Conservation (phyloP, 108 stramenopile genomes). For the Cyclostephanos invisitatus region DNA sequence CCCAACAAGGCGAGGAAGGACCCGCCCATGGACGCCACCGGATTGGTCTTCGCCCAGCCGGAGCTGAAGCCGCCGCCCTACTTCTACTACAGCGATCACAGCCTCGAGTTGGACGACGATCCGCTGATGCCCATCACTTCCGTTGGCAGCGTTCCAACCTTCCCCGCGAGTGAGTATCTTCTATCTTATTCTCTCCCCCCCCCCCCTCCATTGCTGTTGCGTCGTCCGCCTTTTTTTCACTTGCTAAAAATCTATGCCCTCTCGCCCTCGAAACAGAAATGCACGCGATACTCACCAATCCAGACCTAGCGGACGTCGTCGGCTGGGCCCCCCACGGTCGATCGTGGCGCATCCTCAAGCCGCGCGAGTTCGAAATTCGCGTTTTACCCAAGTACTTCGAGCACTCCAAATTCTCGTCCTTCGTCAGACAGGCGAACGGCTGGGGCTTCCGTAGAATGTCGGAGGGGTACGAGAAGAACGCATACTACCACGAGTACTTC, state of each 20-base stretch:
- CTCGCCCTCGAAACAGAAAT: slow-evolving; percentile 46
- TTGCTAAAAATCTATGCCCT: background rate
- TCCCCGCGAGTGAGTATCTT: slow-evolving; percentile 54
- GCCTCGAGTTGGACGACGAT: slow-evolving; percentile 56
- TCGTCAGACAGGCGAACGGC: slow-evolving; percentile 52
- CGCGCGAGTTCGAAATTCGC: slow-evolving; percentile 63
- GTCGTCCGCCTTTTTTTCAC: background rate
- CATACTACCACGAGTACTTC: slow-evolving; percentile 68
- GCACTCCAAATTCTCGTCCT: slow-evolving; percentile 59
- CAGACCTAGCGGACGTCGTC: slow-evolving; percentile 60
- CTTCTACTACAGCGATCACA: slow-evolving; percentile 68
- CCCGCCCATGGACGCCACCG: slow-evolving; percentile 23
- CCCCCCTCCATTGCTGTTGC: background rate
- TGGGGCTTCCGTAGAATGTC: slow-evolving; percentile 62
- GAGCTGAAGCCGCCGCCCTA: slow-evolving; percentile 47
- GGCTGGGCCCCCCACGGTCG: slow-evolving; percentile 79
- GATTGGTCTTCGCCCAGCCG: slow-evolving; percentile 18
- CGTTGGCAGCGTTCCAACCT: slow-evolving; percentile 67
- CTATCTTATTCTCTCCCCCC: background rate
- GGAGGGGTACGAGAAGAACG: slow-evolving; percentile 61
- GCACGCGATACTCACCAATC: slow-evolving; percentile 63
- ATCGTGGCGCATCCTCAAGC: slow-evolving; percentile 69
- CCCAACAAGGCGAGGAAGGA: slow-evolving; percentile 11
- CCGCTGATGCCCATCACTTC: slow-evolving; percentile 63
- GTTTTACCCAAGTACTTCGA: slow-evolving; percentile 74